These are phyloP conservation scores for Boletus edulis DNA, from an alignment of 768 basidiomycete species.

Conservation along the genomic window DNA sequence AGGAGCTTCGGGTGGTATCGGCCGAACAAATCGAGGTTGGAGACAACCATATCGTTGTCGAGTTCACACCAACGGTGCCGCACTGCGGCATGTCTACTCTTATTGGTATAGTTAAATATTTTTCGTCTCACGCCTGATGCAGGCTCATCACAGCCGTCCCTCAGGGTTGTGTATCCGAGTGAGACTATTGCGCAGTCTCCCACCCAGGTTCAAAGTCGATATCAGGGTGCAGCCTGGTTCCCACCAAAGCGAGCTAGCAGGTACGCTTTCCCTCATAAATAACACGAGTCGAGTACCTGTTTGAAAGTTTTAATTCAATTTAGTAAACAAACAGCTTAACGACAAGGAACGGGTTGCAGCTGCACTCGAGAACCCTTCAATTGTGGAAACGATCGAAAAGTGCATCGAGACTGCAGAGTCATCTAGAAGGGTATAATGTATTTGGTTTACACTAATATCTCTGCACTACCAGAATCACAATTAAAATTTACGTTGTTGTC, in stretches of 20 bases:
- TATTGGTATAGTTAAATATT: constrained; percentile 57
- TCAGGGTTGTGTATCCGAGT: constrained; percentile 92
- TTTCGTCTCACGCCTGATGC: background rate
- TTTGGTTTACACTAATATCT: background rate
- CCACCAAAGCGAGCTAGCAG: constrained; percentile 90
- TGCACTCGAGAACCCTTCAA: constrained; percentile 86
- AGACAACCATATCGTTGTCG: constrained; percentile 73
- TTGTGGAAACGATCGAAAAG: constrained; percentile 85
- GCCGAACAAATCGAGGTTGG: constrained; percentile 72
- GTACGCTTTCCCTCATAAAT: constrained; percentile 40
- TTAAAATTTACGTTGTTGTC: background rate
- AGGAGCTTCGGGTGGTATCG: constrained; percentile 94
- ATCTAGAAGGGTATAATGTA: constrained; percentile 1
- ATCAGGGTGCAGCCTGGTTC: constrained; percentile 91
- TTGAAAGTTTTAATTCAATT: background rate
- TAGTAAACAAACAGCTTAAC: constrained; percentile 98
- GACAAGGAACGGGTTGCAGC: constrained; percentile 99
- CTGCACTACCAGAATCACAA: background rate
- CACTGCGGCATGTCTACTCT: constrained; percentile 97
- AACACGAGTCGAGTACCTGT: background rate
- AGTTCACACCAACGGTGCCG: constrained; percentile 97
- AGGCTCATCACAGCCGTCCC: background rate
- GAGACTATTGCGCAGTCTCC: constrained; percentile 82
- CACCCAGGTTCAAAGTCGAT: constrained; percentile 92
- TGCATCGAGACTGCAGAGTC: constrained; percentile 47